A percentile compares a stretch with the other conserved stretches of the same genome.
Evolutionary conservation across 2,329 filamentous ascomycete genomes (phyloP).

Genomic region (Cercospora nicotianae): DNA sequence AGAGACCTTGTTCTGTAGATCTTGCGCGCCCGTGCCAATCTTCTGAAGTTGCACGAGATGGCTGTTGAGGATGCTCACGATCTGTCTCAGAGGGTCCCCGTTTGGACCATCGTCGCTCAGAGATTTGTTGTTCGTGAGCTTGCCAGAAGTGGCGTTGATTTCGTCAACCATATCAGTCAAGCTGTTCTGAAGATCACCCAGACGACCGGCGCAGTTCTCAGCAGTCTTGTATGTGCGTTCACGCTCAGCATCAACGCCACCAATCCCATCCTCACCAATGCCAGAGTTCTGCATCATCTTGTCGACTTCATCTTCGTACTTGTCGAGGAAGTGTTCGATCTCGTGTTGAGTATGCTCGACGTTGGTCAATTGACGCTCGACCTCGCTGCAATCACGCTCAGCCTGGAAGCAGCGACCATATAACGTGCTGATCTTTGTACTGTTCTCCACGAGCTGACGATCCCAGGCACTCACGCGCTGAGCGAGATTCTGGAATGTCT

Average conservation of each 20-base stretch:
- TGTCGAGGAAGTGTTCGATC: constrained; percentile 80
- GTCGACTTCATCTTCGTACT: constrained; percentile 89
- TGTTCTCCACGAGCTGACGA: constrained; percentile 86
- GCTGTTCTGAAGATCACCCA: constrained; percentile 93
- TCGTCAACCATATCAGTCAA: constrained; percentile 96
- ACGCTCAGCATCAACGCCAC: constrained; percentile 90
- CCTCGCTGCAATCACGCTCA: constrained; percentile 86
- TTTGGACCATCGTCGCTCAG: constrained; percentile 63
- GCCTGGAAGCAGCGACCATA: constrained; percentile 92
- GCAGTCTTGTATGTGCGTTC: constrained; percentile 93
- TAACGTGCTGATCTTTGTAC: constrained; percentile 89
- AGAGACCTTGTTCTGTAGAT: constrained; percentile 77
- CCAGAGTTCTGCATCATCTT: constrained; percentile 80
- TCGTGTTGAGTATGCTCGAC: constrained; percentile 95
- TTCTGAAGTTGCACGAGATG: constrained; percentile 90
- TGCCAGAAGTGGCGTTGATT: constrained; percentile 90
- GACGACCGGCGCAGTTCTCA: constrained; percentile 83
- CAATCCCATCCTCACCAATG: constrained; percentile 50
- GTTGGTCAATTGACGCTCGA: constrained; percentile 83
- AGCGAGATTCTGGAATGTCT: constrained; percentile 91
- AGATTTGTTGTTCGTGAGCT: constrained; percentile 71
- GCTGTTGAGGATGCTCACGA: constrained; percentile 90
- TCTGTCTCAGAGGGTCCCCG: constrained; percentile 74
- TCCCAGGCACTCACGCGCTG: constrained; percentile 88
- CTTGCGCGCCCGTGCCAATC: constrained; percentile 82